These are phyloP conservation scores for Ilyonectria robusta DNA, from an alignment of 2,329 filamentous ascomycete genomes.

Conservation along the genomic window DNA sequence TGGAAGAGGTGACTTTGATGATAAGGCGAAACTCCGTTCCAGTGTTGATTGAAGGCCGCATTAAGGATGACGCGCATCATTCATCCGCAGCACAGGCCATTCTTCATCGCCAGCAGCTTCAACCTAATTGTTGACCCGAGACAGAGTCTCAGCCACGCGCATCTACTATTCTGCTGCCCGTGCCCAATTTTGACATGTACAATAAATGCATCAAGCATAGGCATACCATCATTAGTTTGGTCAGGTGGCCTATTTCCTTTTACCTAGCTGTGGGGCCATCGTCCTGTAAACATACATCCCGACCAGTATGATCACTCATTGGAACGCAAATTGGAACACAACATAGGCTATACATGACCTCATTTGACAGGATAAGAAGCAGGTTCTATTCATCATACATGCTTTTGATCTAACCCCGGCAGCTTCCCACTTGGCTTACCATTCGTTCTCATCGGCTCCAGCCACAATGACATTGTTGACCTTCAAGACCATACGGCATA, in stretches of 20 bases:
- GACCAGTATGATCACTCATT: background rate
- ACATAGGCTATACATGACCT: background rate
- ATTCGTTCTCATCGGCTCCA: slow-evolving; percentile 89
- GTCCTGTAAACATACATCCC: background rate
- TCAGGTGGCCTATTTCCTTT: background rate
- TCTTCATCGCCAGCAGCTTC: background rate
- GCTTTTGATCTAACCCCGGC: slow-evolving; percentile 47
- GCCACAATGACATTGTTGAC: slow-evolving; percentile 97
- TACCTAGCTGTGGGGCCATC: background rate
- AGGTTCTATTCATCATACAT: slow-evolving; percentile 41
- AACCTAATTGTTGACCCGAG: background rate
- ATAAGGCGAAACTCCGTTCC: background rate
- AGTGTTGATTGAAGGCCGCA: background rate
- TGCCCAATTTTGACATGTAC: background rate
- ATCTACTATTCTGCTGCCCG: background rate
- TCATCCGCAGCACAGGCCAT: background rate
- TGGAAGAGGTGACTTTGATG: background rate
- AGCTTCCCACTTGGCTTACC: slow-evolving; percentile 64
- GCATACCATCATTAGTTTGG: background rate
- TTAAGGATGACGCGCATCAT: background rate
- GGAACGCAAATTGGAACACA: background rate
- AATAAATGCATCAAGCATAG: background rate
- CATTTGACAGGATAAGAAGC: slow-evolving; percentile 21
- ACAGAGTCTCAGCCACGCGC: background rate
- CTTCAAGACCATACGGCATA: slow-evolving; percentile 98